phyloP scores from a whole-genome alignment of 306 rosid genomes.

The Astragalus glycyphyllos region DNA sequence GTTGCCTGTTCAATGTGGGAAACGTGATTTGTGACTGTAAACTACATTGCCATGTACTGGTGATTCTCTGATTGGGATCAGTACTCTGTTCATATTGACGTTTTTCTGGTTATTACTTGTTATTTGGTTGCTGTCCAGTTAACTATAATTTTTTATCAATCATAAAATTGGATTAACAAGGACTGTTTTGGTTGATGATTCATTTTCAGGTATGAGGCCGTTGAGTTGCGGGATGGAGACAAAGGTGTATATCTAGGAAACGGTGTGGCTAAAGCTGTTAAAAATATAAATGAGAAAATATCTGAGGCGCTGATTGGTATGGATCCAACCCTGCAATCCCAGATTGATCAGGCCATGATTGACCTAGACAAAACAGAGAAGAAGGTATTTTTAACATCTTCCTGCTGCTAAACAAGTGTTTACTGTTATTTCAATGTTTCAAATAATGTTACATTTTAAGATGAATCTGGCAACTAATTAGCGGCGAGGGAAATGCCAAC shows the following conservation, averaged over 20 bases:
- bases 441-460: slow-evolving; percentile 7
- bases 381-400: slow-evolving; percentile 57
- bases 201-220: slow-evolving; percentile 83
- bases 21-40: slow-evolving; percentile 9
- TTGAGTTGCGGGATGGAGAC: slow-evolving; percentile 92
- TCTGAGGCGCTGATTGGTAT: slow-evolving; percentile 89
- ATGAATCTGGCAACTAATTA: slow-evolving; percentile 19
- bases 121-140: neutral
- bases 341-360: slow-evolving; percentile 94
- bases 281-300: slow-evolving; percentile 83
- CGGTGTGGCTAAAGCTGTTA: slow-evolving; percentile 84
- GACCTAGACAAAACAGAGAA: slow-evolving; percentile 96
- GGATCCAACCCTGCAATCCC: slow-evolving; percentile 91
- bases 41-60: neutral
- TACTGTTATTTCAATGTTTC: slow-evolving; percentile 19
- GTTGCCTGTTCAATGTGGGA: neutral
- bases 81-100: neutral
- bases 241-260: slow-evolving; percentile 84
- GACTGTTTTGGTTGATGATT: slow-evolving; percentile 24
- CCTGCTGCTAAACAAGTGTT: slow-evolving; percentile 10
- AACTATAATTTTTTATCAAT: neutral
- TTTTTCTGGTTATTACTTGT: neutral
- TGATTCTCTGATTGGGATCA: slow-evolving; percentile 26
- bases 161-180: neutral
- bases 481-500: neutral